These are phyloP conservation scores for Endogone sp. DNA, from an alignment of 192 early-diverging fungal genomes.

Conservation along the genomic window DNA sequence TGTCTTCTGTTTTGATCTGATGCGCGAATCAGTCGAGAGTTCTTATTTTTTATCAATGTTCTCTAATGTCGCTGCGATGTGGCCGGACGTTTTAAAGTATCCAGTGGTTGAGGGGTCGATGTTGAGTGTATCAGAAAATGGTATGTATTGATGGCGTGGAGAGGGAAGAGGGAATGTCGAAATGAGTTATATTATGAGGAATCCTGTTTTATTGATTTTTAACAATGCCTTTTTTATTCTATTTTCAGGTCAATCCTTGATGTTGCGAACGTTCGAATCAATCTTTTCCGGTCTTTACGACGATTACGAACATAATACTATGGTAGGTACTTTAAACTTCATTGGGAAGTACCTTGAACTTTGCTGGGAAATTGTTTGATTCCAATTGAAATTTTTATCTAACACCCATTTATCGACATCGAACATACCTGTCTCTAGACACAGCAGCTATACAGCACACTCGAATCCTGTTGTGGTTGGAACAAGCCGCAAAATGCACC, in stretches of 20 bases:
- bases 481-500: neutral
- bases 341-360: too few relatives aligned
- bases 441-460: neutral
- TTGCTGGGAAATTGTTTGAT: too few relatives aligned
- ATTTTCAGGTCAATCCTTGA: neutral
- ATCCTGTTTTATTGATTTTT: too few relatives aligned
- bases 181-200: too few relatives aligned
- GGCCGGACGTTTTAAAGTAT: neutral
- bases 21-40: neutral
- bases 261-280: neutral
- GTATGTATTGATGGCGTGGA: neutral
- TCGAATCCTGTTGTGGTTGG: neutral
- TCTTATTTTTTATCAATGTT: neutral
- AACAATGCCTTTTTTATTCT: neutral
- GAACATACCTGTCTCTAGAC: neutral
- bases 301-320: neutral
- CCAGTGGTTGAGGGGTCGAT: too few relatives aligned
- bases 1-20: conserved; percentile 1
- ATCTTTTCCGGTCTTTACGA: neutral
- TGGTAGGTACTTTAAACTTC: neutral
- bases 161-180: neutral
- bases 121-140: neutral
- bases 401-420: neutral
- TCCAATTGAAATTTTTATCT: too few relatives aligned
- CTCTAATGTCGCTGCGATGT: neutral